Conservation (phyloP, 192 early-diverging fungal genomes). For the Coemansia sp. region DNA sequence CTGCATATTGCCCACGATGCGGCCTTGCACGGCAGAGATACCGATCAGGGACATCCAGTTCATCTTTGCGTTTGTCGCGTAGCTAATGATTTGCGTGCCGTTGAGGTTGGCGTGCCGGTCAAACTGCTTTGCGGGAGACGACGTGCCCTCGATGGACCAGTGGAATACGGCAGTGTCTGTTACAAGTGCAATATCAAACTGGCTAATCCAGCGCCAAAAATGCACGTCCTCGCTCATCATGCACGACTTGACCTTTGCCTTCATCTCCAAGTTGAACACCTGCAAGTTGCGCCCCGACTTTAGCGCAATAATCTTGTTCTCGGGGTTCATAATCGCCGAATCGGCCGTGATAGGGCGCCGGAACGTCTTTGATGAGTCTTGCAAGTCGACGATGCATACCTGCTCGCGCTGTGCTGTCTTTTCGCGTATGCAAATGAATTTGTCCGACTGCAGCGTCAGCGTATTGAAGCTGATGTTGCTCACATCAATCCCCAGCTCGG, state of each 20-base stretch:
- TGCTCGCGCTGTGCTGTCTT: constrained; percentile 82
- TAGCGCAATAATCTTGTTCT: constrained; percentile 90
- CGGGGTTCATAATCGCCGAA: constrained; percentile 98
- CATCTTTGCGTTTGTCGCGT: constrained; percentile 84
- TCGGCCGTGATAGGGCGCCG: constrained; percentile 96
- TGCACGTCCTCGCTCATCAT: constrained; percentile 87
- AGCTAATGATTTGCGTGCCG: constrained; percentile 96
- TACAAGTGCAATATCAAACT: constrained; percentile 84
- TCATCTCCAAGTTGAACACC: constrained; percentile 96
- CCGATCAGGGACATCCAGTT: constrained; percentile 97
- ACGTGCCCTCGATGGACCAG: constrained; percentile 95
- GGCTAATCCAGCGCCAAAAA: constrained; percentile 96
- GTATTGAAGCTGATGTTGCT: constrained; percentile 97
- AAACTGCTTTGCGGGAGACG: constrained; percentile 87
- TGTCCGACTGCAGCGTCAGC: constrained; percentile 96
- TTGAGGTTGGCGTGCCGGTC: constrained; percentile 83
- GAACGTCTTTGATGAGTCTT: constrained; percentile 77
- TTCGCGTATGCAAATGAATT: constrained; percentile 97
- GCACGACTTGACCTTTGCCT: constrained; percentile 94
- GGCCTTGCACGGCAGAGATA: constrained; percentile 87
- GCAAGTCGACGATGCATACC: constrained; percentile 95
- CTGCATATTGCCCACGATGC: constrained; percentile 96
- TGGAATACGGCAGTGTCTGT: constrained; percentile 90
- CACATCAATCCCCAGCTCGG: constrained; percentile 84
- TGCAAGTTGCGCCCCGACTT: constrained; percentile 94